phyloP scores from a whole-genome alignment of 1,284 basidiomycete species.

The Moesziomyces antarcticus region DNA sequence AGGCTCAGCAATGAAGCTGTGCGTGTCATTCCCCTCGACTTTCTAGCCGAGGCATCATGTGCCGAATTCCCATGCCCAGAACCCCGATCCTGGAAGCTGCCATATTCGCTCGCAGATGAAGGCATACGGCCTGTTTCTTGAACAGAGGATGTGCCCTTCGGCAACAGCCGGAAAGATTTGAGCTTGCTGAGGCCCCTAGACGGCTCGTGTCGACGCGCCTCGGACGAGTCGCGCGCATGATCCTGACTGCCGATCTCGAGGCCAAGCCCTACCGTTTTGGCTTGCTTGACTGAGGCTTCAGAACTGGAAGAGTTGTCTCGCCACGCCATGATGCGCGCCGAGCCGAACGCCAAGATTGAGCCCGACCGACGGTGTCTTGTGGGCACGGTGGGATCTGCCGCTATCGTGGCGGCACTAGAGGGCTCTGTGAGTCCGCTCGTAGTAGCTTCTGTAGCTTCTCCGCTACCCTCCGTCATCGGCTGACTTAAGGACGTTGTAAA shows the following conservation, averaged over 20 bases:
- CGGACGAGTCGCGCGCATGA: neutral
- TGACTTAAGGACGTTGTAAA: neutral
- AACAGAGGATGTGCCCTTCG: neutral
- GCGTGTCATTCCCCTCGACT: constrained; percentile 12
- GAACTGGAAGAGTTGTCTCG: constrained; percentile 7
- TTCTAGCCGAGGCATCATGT: neutral
- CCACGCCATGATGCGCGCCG: constrained; percentile 24
- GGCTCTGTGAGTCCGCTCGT: too few species aligned
- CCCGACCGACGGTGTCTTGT: constrained; percentile 29
- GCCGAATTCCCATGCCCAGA: neutral
- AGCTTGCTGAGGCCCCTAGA: constrained; percentile 11
- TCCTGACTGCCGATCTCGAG: constrained; percentile 6
- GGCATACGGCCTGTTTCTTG: neutral
- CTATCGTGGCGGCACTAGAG: neutral
- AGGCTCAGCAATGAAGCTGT: constrained; percentile 27
- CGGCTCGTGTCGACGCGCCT: neutral
- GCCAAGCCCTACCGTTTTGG: constrained; percentile 12
- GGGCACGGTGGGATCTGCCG: neutral
- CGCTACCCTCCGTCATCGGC: neutral
- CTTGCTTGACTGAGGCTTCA: neutral
- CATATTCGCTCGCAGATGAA: neutral
- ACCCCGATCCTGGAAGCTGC: neutral
- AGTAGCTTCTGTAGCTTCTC: neutral
- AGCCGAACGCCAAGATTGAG: constrained; percentile 22
- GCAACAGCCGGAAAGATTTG: constrained; percentile 20